A percentile compares a stretch with the other conserved stretches of the same genome.
Conservation (phyloP, 2,329 filamentous ascomycete genomes). For the Sphaerulina vaccinii region DNA sequence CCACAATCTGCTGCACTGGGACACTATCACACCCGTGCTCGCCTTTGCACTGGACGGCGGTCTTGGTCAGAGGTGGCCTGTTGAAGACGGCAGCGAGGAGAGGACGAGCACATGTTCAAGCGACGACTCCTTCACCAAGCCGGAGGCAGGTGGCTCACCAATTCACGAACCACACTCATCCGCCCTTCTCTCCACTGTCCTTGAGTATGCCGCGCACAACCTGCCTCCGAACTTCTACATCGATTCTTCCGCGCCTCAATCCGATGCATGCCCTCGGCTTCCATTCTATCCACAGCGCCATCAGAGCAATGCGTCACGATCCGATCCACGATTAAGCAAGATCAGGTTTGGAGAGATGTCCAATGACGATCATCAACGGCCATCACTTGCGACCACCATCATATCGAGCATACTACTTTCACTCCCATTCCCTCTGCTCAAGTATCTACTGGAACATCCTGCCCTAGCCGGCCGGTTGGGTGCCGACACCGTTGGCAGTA, state of each 20-base stretch:
- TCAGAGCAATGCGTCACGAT: conserved; percentile 38
- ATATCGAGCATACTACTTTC: conserved; percentile 69
- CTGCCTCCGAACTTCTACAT: conserved; percentile 62
- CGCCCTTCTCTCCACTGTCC: conserved; percentile 54
- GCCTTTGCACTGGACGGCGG: conserved; percentile 57
- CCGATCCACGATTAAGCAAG: conserved; percentile 57
- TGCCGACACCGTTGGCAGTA: conserved; percentile 39
- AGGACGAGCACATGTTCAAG: conserved; percentile 41
- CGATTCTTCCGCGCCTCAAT: conserved; percentile 50
- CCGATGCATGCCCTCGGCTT: conserved; percentile 50
- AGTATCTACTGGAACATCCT: conserved; percentile 63
- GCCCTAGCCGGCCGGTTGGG: conserved; percentile 51
- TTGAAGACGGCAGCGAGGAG: conserved; percentile 34
- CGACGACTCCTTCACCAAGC: conserved; percentile 30
- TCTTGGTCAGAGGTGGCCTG: conserved; percentile 40
- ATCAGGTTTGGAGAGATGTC: conserved; percentile 72
- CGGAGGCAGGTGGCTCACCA: conserved; percentile 24
- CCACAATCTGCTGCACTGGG: conserved; percentile 59
- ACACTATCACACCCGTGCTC: conserved; percentile 60
- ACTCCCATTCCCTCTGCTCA: conserved; percentile 66
- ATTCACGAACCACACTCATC: conserved; percentile 57
- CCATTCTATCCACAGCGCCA: conserved; percentile 33
- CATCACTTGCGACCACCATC: conserved; percentile 43
- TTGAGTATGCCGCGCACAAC: conserved; percentile 60
- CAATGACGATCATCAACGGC: conserved; percentile 43